These are phyloP conservation scores for Schrenkiella parvula DNA, from an alignment of 345 rosid genomes.

Conservation along the genomic window DNA sequence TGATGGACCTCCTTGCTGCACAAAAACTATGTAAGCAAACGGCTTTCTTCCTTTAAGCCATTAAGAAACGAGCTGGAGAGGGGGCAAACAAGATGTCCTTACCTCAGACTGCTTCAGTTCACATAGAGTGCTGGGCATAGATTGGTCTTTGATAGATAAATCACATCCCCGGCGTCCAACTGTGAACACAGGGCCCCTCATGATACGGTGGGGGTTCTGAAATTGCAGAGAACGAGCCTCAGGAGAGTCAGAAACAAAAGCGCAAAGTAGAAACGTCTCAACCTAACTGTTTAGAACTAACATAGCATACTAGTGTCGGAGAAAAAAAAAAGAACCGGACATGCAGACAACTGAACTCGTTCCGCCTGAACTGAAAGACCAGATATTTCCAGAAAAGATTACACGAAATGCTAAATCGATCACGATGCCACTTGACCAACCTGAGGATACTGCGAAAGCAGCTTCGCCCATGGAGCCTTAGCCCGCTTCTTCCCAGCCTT, in stretches of 20 bases:
- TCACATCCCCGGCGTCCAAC: conserved; percentile 81
- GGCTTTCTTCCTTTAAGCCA: neutral
- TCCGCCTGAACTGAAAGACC: conserved; percentile 3
- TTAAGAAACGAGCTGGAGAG: neutral
- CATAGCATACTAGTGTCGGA: neutral
- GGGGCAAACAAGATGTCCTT: conserved; percentile 4
- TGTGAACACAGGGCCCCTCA: conserved; percentile 57
- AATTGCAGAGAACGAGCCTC: neutral
- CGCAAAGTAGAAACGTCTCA: neutral
- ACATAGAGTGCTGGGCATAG: conserved; percentile 59
- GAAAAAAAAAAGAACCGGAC: neutral
- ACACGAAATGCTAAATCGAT: neutral
- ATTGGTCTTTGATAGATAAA: conserved; percentile 66
- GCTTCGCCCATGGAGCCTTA: conserved; percentile 82
- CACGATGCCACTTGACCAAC: conserved; percentile 34
- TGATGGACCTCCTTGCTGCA: conserved; percentile 64
- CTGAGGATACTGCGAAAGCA: conserved; percentile 84
- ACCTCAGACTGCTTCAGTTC: conserved; percentile 78
- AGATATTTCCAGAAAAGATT: neutral
- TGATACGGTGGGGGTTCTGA: conserved; percentile 73
- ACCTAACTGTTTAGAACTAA: neutral
- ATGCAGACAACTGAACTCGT: conserved; percentile 7
- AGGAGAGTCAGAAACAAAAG: conserved; percentile 14
- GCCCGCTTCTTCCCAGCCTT: conserved; percentile 33
- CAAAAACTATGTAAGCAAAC: conserved; percentile 27